These are phyloP conservation scores for Chrysosporium queenslandicum DNA, from an alignment of 2,329 filamentous ascomycete species.

Conservation along the genomic window DNA sequence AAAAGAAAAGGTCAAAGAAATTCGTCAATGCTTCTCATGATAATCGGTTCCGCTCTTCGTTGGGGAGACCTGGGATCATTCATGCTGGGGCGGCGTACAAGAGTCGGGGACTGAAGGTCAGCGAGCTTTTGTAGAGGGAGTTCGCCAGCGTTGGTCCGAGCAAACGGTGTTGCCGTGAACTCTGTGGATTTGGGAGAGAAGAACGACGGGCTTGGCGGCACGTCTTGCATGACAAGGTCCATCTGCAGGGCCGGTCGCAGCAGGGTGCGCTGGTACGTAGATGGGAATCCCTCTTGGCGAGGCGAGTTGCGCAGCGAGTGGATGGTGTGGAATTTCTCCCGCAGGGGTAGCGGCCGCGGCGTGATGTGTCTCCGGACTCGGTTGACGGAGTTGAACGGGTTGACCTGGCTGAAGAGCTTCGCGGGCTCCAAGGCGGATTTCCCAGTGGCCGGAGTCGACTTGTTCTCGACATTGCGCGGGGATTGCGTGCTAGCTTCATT, in stretches of 20 bases:
- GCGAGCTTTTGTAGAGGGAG: constrained; percentile 17
- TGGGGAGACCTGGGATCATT: constrained; percentile 36
- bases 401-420: constrained; percentile 12
- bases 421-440: constrained; percentile 7
- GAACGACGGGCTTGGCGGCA: constrained; percentile 30
- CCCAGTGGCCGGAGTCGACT: not conserved
- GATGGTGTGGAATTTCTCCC: constrained; percentile 27
- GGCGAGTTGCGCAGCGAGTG: constrained; percentile 14
- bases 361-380: constrained; percentile 27
- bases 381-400: constrained; percentile 17
- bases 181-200: constrained; percentile 39
- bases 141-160: constrained; percentile 25
- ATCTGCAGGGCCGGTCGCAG: constrained; percentile 21
- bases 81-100: constrained; percentile 11
- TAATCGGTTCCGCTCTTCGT: constrained; percentile 30
- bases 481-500: not conserved
- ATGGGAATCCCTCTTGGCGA: constrained; percentile 10
- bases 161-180: constrained; percentile 34
- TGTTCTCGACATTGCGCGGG: too few relatives aligned
- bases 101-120: constrained; percentile 1
- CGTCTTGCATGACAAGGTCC: constrained; percentile 32
- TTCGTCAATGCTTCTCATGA: constrained; percentile 40
- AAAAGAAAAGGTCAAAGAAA: constrained; percentile 28
- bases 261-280: constrained; percentile 13
- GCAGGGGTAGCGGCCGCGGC: constrained; percentile 31